phyloP scores from a whole-genome alignment of 78 protist genomes.

The Chrysochromulina parva region DNA sequence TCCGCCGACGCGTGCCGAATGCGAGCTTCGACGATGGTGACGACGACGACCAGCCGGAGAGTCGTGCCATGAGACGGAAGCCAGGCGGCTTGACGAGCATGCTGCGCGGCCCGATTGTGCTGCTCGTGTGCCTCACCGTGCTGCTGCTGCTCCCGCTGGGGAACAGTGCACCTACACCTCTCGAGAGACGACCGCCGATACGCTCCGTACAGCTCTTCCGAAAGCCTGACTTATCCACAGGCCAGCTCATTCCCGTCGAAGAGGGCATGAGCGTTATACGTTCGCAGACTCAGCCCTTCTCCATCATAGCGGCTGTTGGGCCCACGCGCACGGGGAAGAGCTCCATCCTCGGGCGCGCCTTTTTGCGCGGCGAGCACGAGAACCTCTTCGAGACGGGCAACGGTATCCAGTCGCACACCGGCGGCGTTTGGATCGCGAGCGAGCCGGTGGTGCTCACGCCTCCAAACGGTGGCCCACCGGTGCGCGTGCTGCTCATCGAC shows the following conservation, averaged over 20 bases:
- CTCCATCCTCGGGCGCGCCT: neutral
- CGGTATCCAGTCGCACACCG: neutral
- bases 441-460: neutral
- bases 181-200: too few species aligned
- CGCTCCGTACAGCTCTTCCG: neutral
- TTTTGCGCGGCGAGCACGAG: neutral
- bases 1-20: too few species aligned
- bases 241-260: neutral
- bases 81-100: too few species aligned
- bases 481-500: neutral
- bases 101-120: too few species aligned
- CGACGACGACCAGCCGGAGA: too few species aligned
- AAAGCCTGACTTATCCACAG: neutral
- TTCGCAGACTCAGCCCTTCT: neutral
- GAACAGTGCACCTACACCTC: too few species aligned
- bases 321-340: constrained; percentile 16
- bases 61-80: too few species aligned
- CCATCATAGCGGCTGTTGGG: neutral
- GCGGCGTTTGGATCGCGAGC: neutral
- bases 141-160: too few species aligned
- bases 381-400: too few species aligned
- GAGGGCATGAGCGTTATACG: neutral
- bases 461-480: neutral
- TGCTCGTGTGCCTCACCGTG: too few species aligned
- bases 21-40: too few species aligned